Conservation (phyloP, 2,329 filamentous ascomycete genomes). For the Fusarium luffae region DNA sequence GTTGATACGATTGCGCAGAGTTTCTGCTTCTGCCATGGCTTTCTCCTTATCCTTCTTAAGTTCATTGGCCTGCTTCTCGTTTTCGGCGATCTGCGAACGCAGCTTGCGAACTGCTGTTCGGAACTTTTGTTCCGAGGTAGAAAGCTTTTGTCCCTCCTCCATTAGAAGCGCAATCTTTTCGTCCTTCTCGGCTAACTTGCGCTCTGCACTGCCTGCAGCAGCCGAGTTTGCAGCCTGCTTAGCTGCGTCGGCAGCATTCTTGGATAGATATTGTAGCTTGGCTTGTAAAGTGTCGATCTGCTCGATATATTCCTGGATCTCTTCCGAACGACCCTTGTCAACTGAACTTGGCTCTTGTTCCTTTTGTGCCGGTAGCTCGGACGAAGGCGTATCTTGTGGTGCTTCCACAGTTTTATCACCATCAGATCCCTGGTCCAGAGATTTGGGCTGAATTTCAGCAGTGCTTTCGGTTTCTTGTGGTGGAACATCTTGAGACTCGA, state of each 20-base stretch:
- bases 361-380: constrained; percentile 1
- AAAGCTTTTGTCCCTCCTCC: constrained; percentile 91
- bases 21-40: constrained; percentile 61
- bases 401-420: neutral
- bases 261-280: constrained; percentile 88
- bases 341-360: constrained; percentile 42
- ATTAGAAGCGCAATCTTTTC: constrained; percentile 89
- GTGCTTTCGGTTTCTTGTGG: constrained; percentile 4
- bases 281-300: constrained; percentile 91
- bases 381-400: neutral
- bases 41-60: constrained; percentile 70
- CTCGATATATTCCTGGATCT: constrained; percentile 85
- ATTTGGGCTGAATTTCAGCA: neutral
- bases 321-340: constrained; percentile 72
- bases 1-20: constrained; percentile 59
- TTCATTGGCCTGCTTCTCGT: constrained; percentile 72
- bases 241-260: constrained; percentile 80
- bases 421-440: neutral
- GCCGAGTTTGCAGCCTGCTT: constrained; percentile 73
- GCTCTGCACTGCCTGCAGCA: constrained; percentile 73
- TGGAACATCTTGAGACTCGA: neutral
- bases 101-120: constrained; percentile 86
- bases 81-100: constrained; percentile 71
- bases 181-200: constrained; percentile 88
- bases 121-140: constrained; percentile 86